Evolutionary conservation across 148 eudicot species (phyloP).

Genomic region (Beta vulgaris): DNA sequence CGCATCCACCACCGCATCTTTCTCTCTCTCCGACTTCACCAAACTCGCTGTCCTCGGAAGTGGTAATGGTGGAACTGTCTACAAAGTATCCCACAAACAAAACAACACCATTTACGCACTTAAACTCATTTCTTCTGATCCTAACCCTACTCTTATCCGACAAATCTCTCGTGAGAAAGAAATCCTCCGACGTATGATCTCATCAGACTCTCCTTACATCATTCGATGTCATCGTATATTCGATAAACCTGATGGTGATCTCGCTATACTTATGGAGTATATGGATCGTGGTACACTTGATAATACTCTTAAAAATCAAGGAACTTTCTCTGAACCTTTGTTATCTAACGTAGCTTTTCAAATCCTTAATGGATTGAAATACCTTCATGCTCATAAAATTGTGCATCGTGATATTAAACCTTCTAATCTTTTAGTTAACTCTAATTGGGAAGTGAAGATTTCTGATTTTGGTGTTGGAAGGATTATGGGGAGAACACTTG

Average conservation of each 20-base stretch:
- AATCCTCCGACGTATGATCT: slow-evolving; percentile 57
- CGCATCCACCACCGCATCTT: slow-evolving; percentile 7
- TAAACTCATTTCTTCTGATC: slow-evolving; percentile 45
- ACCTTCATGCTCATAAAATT: slow-evolving; percentile 73
- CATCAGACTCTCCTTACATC: slow-evolving; percentile 63
- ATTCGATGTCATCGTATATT: slow-evolving; percentile 54
- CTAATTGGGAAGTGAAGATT: slow-evolving; percentile 59
- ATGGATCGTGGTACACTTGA: slow-evolving; percentile 79
- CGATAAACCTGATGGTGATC: slow-evolving; percentile 53
- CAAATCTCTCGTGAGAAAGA: slow-evolving; percentile 67
- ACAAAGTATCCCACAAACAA: slow-evolving; percentile 60
- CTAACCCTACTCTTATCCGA: slow-evolving; percentile 47
- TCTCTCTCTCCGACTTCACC: slow-evolving; percentile 48
- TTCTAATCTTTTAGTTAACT: slow-evolving; percentile 55
- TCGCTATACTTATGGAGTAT: slow-evolving; percentile 67
- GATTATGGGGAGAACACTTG: slow-evolving; percentile 71
- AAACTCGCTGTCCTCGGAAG: slow-evolving; percentile 63
- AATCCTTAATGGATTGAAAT: slow-evolving; percentile 53
- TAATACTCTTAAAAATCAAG: slow-evolving; percentile 27
- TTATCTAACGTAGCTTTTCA: slow-evolving; percentile 50
- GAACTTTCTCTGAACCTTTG: slow-evolving; percentile 33
- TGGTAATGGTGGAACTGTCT: slow-evolving; percentile 89
- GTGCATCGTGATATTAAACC: slow-evolving; percentile 86
- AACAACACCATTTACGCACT: slow-evolving; percentile 54
- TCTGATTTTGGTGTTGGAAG: slow-evolving; percentile 90